Conservation (phyloP, 305 asterid species). For the Rubia tinctorum region DNA sequence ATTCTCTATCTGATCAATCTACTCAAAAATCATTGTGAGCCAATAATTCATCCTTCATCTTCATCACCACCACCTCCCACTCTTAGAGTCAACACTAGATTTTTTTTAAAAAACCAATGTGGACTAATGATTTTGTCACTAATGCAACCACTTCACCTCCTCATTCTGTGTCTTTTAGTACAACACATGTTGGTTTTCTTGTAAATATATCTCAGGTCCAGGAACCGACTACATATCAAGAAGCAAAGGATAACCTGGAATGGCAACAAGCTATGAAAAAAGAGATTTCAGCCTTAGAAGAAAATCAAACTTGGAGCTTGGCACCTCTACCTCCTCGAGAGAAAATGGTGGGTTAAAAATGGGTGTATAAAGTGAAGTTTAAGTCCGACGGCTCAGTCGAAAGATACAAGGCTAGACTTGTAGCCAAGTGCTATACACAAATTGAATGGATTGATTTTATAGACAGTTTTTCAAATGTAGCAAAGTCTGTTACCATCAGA, state of each 20-base stretch:
- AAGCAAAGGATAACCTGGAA: background rate
- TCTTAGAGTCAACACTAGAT: no score
- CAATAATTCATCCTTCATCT: no score
- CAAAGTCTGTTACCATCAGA: background rate
- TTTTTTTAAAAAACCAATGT: no score
- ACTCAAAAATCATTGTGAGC: no score
- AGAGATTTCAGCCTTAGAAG: background rate
- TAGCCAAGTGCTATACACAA: background rate
- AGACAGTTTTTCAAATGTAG: background rate
- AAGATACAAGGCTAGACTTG: background rate
- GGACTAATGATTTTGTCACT: no score
- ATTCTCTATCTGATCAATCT: no score
- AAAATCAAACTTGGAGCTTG: background rate
- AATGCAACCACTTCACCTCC: no score
- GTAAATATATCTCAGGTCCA: background rate
- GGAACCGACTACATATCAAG: background rate
- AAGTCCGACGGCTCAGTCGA: background rate
- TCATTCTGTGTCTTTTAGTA: background rate
- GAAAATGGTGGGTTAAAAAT: background rate
- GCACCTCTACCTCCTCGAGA: background rate
- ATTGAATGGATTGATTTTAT: background rate
- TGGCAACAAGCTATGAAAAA: background rate
- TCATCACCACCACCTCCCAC: no score
- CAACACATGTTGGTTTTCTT: background rate
- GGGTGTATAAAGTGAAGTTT: background rate